Base-by-base conservation (phyloP, 176 grass and related monocot species). In the Areca catechu region DNA sequence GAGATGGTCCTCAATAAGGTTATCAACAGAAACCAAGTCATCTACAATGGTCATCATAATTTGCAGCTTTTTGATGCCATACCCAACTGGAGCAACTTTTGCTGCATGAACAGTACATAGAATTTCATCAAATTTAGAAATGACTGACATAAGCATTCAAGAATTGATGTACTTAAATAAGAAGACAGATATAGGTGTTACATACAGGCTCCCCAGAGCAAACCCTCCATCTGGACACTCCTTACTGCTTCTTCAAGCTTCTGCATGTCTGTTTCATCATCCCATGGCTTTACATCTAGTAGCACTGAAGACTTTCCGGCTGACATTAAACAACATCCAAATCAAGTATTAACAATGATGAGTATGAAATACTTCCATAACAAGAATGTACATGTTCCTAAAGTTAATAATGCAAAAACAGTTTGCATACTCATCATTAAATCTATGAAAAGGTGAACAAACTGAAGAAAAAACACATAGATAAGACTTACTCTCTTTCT, bases 41-140 rank as follows among this genome's bases (percentile, higher is more conserved):
- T 98, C 93, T 5, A 98, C 59, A 20, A 98, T 98, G 25, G 84
- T 92, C 93, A 98, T 85, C 87, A 98, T 98, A 70, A 98, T 98
- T 52, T 92, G 87, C 57, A 98, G 17, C 73, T 98, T 98, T 78
- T 98, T 98, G 51, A 98, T 92, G 29, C 93, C 93, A 67, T 98
- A 98, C 7, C 93, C 93, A 67, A 98, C 93, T 0, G 93, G 75
- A 23, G 78, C 88, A 69, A 98, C 76, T 49, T 98, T 92, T 66
- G 93, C 92, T 97, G 80, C 70, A 77, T 47, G 34, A 14, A 12
- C 2, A 43, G 34, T 12, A 43, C 12, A 37, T 12, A 43, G 34
- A 7, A 43, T 43, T 43, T 5, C 10, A 43, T 43, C 6, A 43
- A 43, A 43, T 43, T 43, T 5, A 43, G 10, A 14, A 43, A 43